Conservation (phyloP, 345 rosid species). For the Populus pruinosa region DNA sequence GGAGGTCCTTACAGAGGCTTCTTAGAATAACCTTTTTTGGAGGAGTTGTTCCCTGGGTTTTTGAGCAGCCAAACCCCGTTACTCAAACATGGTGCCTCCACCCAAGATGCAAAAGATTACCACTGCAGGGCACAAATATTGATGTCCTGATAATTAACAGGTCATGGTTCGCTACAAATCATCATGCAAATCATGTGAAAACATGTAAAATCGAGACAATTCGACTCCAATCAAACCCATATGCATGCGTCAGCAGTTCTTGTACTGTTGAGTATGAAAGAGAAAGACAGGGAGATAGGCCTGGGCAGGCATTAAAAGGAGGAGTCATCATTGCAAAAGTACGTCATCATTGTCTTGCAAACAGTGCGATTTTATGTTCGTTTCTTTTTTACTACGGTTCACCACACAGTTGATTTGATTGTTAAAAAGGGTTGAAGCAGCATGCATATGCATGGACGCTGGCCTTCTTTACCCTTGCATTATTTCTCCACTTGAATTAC, state of each 20-base stretch:
- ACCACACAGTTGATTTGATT: background rate
- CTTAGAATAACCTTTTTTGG: background rate
- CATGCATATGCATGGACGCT: background rate
- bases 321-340: slow-evolving; percentile 45
- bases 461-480: background rate
- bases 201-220: background rate
- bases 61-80: background rate
- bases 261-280: slow-evolving; percentile 1
- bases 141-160: background rate
- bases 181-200: background rate
- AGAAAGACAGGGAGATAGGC: slow-evolving; percentile 1
- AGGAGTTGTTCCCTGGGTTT: background rate
- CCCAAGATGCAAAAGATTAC: too few species aligned
- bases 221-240: background rate
- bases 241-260: background rate
- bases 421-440: background rate
- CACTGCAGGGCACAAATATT: background rate
- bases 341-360: slow-evolving; percentile 61
- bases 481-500: background rate
- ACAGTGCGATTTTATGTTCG: background rate
- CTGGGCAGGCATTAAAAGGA: slow-evolving; percentile 31
- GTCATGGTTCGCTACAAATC: background rate
- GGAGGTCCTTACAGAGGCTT: too few species aligned
- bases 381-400: slow-evolving; percentile 17
- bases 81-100: background rate